These are phyloP conservation scores for Coemansia sp. DNA, from an alignment of 192 early-diverging fungal genomes.

Conservation along the genomic window DNA sequence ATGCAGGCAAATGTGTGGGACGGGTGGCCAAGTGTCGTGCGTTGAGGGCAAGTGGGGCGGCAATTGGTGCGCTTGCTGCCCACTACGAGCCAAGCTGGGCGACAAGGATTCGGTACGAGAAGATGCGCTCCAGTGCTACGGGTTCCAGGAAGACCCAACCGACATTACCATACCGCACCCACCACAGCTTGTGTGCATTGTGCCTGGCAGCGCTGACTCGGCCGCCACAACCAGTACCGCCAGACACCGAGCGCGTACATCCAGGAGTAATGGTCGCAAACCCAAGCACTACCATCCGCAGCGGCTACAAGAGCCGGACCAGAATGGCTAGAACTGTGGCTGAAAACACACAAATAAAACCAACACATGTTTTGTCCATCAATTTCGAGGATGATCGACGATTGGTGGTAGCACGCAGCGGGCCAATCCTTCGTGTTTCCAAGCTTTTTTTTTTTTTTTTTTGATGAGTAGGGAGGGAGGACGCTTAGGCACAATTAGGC, in stretches of 20 bases:
- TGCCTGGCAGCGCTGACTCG: slow-evolving; percentile 17
- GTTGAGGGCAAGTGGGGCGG: slow-evolving; percentile 31
- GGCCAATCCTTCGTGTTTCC: neutral
- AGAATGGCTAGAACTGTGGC: neutral
- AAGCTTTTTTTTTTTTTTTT: neutral
- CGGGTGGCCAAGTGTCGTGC: slow-evolving; percentile 10
- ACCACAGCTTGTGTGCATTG: slow-evolving; percentile 28
- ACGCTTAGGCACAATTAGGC: neutral
- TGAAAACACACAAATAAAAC: neutral
- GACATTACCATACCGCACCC: slow-evolving; percentile 53
- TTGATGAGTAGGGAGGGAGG: neutral
- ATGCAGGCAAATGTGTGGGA: slow-evolving; percentile 30
- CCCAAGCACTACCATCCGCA: neutral
- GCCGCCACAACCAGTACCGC: neutral
- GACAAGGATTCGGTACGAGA: neutral
- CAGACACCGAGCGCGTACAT: neutral
- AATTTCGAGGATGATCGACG: neutral
- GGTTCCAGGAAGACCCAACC: slow-evolving; percentile 39
- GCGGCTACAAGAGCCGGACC: neutral
- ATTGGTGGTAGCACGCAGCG: neutral
- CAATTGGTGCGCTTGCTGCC: slow-evolving; percentile 53
- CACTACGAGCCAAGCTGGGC: slow-evolving; percentile 27
- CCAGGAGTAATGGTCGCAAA: neutral
- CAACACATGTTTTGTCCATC: neutral
- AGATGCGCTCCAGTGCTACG: slow-evolving; percentile 35